These are phyloP conservation scores for Schizosaccharomyces lindneri DNA, from an alignment of 805 yeast species.

Conservation along the genomic window DNA sequence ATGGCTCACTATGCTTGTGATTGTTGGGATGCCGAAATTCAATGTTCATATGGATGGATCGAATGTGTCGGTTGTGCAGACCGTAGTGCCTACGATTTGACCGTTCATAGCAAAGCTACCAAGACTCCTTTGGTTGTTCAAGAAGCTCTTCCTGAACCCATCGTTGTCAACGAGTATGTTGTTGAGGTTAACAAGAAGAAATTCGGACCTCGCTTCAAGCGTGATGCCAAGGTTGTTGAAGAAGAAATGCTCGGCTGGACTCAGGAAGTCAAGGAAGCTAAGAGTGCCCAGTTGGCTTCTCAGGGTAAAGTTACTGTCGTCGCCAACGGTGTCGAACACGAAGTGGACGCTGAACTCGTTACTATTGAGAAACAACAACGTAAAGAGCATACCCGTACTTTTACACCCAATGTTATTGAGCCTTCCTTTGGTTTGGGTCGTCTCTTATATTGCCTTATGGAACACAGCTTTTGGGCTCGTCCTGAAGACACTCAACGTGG, in stretches of 20 bases:
- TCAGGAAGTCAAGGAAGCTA: conserved; percentile 61
- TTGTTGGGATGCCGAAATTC: conserved; percentile 98
- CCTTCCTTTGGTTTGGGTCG: conserved; percentile 99
- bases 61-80: conserved; percentile 99
- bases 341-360: conserved; percentile 47
- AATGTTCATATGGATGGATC: conserved; percentile 94
- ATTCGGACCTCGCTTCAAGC: conserved; percentile 94
- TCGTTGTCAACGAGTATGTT: conserved; percentile 59
- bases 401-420: conserved; percentile 89
- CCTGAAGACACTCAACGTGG: conserved; percentile 74
- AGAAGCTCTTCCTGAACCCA: conserved; percentile 65
- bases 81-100: conserved; percentile 89
- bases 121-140: conserved; percentile 88
- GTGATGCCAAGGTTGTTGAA: conserved; percentile 84
- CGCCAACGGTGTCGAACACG: conserved; percentile 48
- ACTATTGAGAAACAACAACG: conserved; percentile 34
- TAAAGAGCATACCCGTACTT: conserved; percentile 43
- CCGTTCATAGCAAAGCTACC: conserved; percentile 85
- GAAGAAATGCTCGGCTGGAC: conserved; percentile 49
- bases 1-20: conserved; percentile 99
- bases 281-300: conserved; percentile 38
- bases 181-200: conserved; percentile 78
- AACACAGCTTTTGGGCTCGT: conserved; percentile 87
- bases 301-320: conserved; percentile 40
- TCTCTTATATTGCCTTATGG: conserved; percentile 74